These are phyloP conservation scores for Chloranthus sessilifolius DNA, from an alignment of 164 flowering plant genomes.

Conservation along the genomic window DNA sequence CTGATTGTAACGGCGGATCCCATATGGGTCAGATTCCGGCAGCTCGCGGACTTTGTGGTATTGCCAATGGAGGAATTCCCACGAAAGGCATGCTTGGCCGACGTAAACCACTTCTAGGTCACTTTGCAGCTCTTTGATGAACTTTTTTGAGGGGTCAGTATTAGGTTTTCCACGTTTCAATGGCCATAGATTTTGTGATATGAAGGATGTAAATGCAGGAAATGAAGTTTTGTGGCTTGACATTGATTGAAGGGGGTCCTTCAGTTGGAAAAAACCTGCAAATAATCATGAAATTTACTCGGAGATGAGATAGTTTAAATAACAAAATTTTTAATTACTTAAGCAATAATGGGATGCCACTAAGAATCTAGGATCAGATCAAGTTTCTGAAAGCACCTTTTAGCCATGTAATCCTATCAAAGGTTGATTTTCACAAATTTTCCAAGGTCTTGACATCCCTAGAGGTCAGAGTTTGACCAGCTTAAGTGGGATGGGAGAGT, in stretches of 20 bases:
- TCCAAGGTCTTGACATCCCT: no score
- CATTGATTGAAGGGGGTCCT: conserved; percentile 28
- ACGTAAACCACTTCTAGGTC: conserved; percentile 74
- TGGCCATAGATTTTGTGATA: conserved; percentile 28
- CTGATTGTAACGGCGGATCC: conserved; percentile 37
- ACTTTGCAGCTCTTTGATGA: conserved; percentile 35
- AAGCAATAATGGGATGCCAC: no score
- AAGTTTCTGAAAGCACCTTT: no score
- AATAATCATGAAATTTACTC: not conserved
- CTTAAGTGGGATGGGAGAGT: no score
- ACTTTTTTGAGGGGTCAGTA: conserved; percentile 33
- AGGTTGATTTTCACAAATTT: no score
- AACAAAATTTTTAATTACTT: no score
- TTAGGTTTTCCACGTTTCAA: conserved; percentile 25
- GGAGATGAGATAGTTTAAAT: no score
- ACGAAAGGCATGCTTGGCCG: conserved; percentile 81
- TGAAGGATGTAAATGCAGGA: conserved; percentile 22
- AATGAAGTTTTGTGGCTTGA: conserved; percentile 18
- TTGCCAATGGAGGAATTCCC: conserved; percentile 93
- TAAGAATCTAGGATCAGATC: no score
- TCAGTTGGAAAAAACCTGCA: conserved; percentile 62
- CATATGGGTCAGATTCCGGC: conserved; percentile 32
- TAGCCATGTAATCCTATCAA: no score
- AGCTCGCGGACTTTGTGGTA: conserved; percentile 41
- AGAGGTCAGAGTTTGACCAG: no score